Base-by-base conservation (phyloP, 1,284 basidiomycete genomes). In the Sporisorium scitamineum region DNA sequence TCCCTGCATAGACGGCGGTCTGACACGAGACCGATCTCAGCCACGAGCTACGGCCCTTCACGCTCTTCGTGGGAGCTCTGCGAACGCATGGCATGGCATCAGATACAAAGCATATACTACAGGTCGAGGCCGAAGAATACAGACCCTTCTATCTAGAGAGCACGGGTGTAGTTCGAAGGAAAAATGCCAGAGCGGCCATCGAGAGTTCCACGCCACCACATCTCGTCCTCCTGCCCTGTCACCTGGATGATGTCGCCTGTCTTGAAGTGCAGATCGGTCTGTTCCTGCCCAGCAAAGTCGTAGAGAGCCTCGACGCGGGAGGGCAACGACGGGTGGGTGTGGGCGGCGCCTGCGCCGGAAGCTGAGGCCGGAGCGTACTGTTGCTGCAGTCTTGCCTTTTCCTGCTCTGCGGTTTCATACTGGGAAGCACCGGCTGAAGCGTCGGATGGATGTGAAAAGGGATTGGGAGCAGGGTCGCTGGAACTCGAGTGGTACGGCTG, bases 121-220 rank as follows among this genome's bases (percentile, higher is more conserved):
- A 50, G 24, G 48, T 10, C 29, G 24, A 22, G 7, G 14, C 22
- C 24, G 50, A 34, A 32, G 14, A n/a, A 1, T n/a, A n/a, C n/a
- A n/a, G n/a, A n/a, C n/a, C n/a, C n/a, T 3, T 29, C 18, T 9
- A 44, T 22, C 66, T 54, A 74, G 7, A 75, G 34, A 6, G 64
- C 26, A 7, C 57, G 45, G 24, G 44, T 51, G 37, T 76, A 76
- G 55, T 61, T 76, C 1, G 27, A 47, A 1, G 74, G 74, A 20
- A 76, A 72, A 55, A 76, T 72, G 20, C 74, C 74, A 1, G 59
- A 53, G n/a, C 69, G 69, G 29, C 54, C 61, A 20, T 41, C 39
- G 18, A 71, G 22, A 5, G 50, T 42, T 29, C 74, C 74, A 5
- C 53, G 60, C 74, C 74, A 76, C 74, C 69, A 76, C 61, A 60